These are phyloP conservation scores for Cryphonectria naterciae DNA, from an alignment of 2,329 filamentous ascomycete genomes.

Conservation along the genomic window DNA sequence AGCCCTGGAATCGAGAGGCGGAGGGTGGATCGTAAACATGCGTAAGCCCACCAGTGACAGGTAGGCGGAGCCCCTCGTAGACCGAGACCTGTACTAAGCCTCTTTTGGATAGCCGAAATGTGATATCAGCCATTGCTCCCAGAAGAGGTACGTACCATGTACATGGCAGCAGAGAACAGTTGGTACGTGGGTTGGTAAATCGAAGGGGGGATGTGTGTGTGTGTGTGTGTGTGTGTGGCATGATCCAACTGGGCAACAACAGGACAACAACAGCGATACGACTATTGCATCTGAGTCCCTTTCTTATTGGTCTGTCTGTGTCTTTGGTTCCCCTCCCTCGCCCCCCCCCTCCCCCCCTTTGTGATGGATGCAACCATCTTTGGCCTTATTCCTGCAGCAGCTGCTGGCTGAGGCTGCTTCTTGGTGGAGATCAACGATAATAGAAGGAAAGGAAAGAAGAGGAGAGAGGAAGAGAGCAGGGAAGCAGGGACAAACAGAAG, in stretches of 20 bases:
- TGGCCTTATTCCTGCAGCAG: not conserved
- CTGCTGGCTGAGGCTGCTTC: not conserved
- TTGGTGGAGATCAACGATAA: not conserved
- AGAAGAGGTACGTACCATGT: not conserved
- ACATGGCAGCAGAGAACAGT: too few species aligned
- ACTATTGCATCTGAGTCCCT: not conserved
- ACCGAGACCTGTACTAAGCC: not conserved
- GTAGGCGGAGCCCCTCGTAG: not conserved
- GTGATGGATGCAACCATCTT: not conserved
- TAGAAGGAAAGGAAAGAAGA: not conserved
- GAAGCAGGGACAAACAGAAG: not conserved
- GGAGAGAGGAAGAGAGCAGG: not conserved
- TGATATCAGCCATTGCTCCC: not conserved
- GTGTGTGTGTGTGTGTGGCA: not conserved
- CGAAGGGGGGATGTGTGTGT: too few species aligned
- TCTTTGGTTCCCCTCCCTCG: not conserved
- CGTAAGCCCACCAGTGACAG: conserved; percentile 1
- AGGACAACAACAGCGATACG: not conserved
- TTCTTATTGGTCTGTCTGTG: not conserved
- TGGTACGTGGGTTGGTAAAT: too few species aligned
- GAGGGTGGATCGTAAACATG: not conserved
- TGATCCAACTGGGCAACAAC: not conserved
- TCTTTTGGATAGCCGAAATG: not conserved
- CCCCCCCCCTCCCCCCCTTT: not conserved
- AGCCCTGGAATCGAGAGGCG: not conserved